phyloP scores from a whole-genome alignment of 2,329 filamentous ascomycete species.

The Claviceps africana region DNA sequence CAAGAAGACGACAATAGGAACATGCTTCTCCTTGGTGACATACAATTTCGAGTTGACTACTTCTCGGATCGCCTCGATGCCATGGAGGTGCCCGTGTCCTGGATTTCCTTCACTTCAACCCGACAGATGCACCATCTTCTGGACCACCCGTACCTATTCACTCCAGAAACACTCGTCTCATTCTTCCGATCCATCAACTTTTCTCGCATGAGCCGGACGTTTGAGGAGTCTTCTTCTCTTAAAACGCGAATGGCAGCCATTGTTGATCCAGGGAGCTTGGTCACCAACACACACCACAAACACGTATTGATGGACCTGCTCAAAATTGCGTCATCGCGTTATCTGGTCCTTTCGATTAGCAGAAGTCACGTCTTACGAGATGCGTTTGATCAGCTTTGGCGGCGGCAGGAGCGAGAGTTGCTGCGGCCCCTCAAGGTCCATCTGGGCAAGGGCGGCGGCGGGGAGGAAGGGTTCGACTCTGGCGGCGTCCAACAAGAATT shows the following conservation, averaged over 20 bases:
- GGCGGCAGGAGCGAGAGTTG: constrained; percentile 67
- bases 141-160: constrained; percentile 70
- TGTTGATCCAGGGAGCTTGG: constrained; percentile 38
- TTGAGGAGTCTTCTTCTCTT: constrained; percentile 51
- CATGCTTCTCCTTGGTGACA: constrained; percentile 48
- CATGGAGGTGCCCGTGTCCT: constrained; percentile 60
- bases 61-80: constrained; percentile 63
- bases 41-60: constrained; percentile 62
- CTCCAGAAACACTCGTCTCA: constrained; percentile 53
- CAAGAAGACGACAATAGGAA: constrained; percentile 45
- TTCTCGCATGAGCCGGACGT: constrained; percentile 67
- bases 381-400: constrained; percentile 80
- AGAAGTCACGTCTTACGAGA: constrained; percentile 55
- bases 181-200: constrained; percentile 88
- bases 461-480: constrained; percentile 83
- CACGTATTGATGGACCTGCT: constrained; percentile 48
- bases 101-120: constrained; percentile 47
- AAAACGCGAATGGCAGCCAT: constrained; percentile 43
- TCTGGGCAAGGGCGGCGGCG: constrained; percentile 65
- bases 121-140: constrained; percentile 59
- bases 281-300: constrained; percentile 44
- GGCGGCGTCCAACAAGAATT: constrained; percentile 96
- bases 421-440: constrained; percentile 78
- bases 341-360: constrained; percentile 55
- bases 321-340: constrained; percentile 53